phyloP scores from a whole-genome alignment of 106 monocot species.

The Dendrobium chrysotoxum region DNA sequence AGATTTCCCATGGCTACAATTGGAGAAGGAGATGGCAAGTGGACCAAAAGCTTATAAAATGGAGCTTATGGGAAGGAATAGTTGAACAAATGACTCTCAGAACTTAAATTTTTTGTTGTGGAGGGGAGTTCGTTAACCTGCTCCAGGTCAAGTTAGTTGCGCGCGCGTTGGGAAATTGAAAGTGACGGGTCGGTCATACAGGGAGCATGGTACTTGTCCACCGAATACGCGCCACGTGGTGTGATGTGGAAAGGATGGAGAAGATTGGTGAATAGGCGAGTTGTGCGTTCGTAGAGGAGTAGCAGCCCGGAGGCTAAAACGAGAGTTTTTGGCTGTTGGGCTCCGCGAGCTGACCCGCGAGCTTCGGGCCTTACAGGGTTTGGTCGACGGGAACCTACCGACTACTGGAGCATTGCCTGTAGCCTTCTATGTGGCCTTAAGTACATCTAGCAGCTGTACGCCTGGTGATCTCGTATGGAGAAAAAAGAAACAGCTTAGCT shows the following conservation, averaged over 20 bases:
- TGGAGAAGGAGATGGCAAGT: not conserved
- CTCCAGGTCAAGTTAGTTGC: not conserved
- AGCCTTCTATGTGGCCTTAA: not conserved
- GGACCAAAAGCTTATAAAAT: not conserved
- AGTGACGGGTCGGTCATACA: not conserved
- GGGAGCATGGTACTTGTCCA: not conserved
- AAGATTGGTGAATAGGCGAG: not conserved
- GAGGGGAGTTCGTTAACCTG: not conserved
- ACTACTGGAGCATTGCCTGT: not conserved
- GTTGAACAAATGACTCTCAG: not conserved
- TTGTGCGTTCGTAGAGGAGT: not conserved
- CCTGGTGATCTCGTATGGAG: too few relatives aligned
- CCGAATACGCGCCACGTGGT: not conserved
- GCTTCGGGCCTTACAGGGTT: not conserved
- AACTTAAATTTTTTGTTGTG: not conserved
- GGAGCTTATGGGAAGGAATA: not conserved
- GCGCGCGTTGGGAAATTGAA: not conserved
- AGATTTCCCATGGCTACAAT: slow-evolving; percentile 3
- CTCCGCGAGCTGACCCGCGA: not conserved
- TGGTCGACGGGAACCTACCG: too few relatives aligned
- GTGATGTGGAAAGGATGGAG: not conserved
- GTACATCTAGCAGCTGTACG: too few relatives aligned
- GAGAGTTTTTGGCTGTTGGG: not conserved
- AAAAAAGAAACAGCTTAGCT: too few relatives aligned
- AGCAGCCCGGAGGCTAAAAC: not conserved